Conservation (phyloP, 331 rosid genomes). For the Acacia concinna region DNA sequence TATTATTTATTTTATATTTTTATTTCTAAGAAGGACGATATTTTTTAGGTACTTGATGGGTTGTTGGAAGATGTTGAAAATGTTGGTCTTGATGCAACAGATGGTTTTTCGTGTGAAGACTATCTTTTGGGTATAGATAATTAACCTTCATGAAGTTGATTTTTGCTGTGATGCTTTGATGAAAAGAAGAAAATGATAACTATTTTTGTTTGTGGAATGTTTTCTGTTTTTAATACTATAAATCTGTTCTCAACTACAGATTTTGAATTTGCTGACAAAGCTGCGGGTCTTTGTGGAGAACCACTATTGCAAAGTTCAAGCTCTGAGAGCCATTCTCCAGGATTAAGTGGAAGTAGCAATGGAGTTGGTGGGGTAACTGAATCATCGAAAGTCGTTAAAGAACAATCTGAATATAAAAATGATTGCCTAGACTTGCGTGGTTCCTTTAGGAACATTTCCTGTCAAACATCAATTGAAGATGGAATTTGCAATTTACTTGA, state of each 20-base stretch:
- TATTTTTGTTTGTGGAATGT: not conserved
- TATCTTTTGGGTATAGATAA: slow-evolving; percentile 72
- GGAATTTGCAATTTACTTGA: slow-evolving; percentile 46
- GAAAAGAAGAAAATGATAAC: slow-evolving; percentile 5
- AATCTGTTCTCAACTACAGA: slow-evolving; percentile 44
- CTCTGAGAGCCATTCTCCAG: slow-evolving; percentile 75
- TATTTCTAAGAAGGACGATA: not conserved
- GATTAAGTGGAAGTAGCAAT: slow-evolving; percentile 76
- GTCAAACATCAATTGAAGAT: slow-evolving; percentile 51
- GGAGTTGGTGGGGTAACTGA: slow-evolving; percentile 66
- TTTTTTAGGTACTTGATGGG: slow-evolving; percentile 84
- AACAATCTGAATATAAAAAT: slow-evolving; percentile 60
- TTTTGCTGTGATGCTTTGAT: slow-evolving; percentile 19
- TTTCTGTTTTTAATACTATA: not conserved
- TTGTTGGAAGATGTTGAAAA: slow-evolving; percentile 65
- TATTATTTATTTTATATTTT: not conserved
- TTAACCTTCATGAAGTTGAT: not conserved
- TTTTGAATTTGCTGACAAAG: slow-evolving; percentile 60
- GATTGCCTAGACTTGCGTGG: slow-evolving; percentile 47
- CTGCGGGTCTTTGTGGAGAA: slow-evolving; percentile 47
- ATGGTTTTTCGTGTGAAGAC: slow-evolving; percentile 70
- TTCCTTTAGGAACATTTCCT: slow-evolving; percentile 49
- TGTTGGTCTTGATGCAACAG: slow-evolving; percentile 60
- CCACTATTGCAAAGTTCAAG: slow-evolving; percentile 53
- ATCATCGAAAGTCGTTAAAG: slow-evolving; percentile 52